These are phyloP conservation scores for Penicillium sclerotiorum DNA, from an alignment of 2,329 filamentous ascomycete genomes.

Conservation along the genomic window DNA sequence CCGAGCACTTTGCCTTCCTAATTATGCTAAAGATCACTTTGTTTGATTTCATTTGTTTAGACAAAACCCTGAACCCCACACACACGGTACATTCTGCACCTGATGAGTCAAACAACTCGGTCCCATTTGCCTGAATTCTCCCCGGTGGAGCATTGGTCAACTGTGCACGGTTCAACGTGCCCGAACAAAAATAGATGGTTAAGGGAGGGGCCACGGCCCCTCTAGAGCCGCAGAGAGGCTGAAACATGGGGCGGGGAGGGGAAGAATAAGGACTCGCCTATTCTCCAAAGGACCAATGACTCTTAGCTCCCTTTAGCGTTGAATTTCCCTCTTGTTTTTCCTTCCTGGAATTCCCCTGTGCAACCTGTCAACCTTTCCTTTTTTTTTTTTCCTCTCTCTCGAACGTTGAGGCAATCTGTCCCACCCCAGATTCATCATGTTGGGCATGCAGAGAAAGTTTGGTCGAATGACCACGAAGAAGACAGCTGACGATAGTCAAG, in stretches of 20 bases:
- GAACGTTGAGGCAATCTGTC: not conserved
- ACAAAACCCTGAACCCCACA: not conserved
- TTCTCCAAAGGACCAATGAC: too few species aligned
- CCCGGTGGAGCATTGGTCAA: not conserved
- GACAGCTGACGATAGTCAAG: slow-evolving; percentile 74
- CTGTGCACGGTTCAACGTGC: not conserved
- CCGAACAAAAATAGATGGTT: slow-evolving; percentile 10
- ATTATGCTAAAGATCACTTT: too few species aligned
- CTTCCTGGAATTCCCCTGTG: too few species aligned
- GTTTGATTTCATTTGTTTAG: not conserved
- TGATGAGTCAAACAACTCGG: not conserved
- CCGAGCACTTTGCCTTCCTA: too few species aligned
- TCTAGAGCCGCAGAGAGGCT: slow-evolving; percentile 27
- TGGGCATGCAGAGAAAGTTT: slow-evolving; percentile 69
- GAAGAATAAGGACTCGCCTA: not conserved
- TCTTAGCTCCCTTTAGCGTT: not conserved
- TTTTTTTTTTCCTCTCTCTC: not conserved
- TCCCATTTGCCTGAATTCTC: not conserved
- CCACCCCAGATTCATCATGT: slow-evolving; percentile 31
- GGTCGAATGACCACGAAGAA: slow-evolving; percentile 68
- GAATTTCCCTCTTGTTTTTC: not conserved
- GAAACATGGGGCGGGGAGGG: slow-evolving; percentile 19
- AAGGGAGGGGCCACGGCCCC: slow-evolving; percentile 8
- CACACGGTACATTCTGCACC: not conserved
- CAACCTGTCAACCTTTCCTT: too few species aligned